Evolutionary conservation across 164 flowering plant species (phyloP).

Genomic region (Kalanchoe fedtschenkoi): DNA sequence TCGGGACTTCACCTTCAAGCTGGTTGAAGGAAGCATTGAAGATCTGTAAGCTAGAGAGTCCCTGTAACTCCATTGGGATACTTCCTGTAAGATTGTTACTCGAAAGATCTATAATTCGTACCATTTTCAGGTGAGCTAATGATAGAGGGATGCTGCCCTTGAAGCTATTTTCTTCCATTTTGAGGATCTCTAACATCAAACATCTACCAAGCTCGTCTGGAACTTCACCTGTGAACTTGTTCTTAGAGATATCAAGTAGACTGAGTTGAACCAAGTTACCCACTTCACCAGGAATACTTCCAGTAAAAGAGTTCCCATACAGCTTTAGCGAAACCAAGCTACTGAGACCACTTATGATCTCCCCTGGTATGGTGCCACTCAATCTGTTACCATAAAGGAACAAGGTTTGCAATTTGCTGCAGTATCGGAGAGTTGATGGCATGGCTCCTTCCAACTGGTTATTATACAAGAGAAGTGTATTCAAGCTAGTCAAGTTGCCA

Average conservation of each 20-base stretch:
- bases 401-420: not conserved
- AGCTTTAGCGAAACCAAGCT: not conserved
- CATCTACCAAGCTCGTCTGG: conserved; percentile 18
- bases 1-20: conserved; percentile 35
- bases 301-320: conserved; percentile 12
- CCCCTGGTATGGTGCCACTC: conserved; percentile 16
- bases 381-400: conserved; percentile 15
- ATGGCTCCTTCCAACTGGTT: conserved; percentile 15
- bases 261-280: conserved; percentile 12
- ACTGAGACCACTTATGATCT: conserved; percentile 11
- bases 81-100: conserved; percentile 21
- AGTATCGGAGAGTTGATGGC: conserved; percentile 16
- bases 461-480: not conserved
- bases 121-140: conserved; percentile 8
- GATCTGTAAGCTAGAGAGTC: conserved; percentile 3
- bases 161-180: conserved; percentile 14
- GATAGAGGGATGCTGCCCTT: conserved; percentile 18
- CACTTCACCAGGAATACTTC: conserved; percentile 17
- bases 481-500: conserved; percentile 15
- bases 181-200: not conserved
- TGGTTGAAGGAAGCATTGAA: conserved; percentile 30
- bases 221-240: conserved; percentile 22
- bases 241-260: conserved; percentile 12
- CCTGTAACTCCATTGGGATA: conserved; percentile 18
- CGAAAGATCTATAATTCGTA: conserved; percentile 18